phyloP scores from a whole-genome alignment of 2,329 filamentous ascomycete genomes.

The Truncatella angustata region DNA sequence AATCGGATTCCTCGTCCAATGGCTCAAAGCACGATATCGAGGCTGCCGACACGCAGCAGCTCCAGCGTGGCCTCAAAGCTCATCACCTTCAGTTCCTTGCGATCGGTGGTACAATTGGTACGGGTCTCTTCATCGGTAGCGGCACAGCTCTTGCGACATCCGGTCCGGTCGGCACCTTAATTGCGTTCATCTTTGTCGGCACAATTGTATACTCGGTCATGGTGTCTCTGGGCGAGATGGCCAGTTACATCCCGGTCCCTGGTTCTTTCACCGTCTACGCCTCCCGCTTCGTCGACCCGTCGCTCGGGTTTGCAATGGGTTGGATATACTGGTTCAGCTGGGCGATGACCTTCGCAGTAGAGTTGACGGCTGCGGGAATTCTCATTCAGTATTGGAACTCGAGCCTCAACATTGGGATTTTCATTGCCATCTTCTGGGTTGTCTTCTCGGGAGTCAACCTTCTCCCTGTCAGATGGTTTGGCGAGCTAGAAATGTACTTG shows the following conservation, averaged over 20 bases:
- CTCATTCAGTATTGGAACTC: slow-evolving; percentile 75
- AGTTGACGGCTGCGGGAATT: slow-evolving; percentile 69
- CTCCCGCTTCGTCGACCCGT: slow-evolving; percentile 66
- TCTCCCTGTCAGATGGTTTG: slow-evolving; percentile 69
- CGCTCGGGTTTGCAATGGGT: slow-evolving; percentile 73
- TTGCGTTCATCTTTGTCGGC: slow-evolving; percentile 70
- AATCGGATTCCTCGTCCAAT: slow-evolving; percentile 5
- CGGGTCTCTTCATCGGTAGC: slow-evolving; percentile 65
- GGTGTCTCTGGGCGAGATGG: slow-evolving; percentile 69
- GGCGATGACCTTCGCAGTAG: slow-evolving; percentile 70
- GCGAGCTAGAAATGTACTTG: slow-evolving; percentile 78
- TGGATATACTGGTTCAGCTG: slow-evolving; percentile 83
- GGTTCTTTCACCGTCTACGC: slow-evolving; percentile 78
- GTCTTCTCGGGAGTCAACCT: slow-evolving; percentile 69
- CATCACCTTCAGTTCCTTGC: slow-evolving; percentile 36
- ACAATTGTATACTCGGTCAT: slow-evolving; percentile 75
- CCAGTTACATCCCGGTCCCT: slow-evolving; percentile 72
- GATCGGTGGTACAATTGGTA: slow-evolving; percentile 50
- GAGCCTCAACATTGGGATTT: slow-evolving; percentile 64
- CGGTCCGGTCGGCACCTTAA: slow-evolving; percentile 64
- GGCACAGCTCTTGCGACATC: slow-evolving; percentile 60
- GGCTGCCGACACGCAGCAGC: slow-evolving; percentile 27
- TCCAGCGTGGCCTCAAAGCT: slow-evolving; percentile 29
- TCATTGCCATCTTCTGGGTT: slow-evolving; percentile 72
- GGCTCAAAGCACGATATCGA: slow-evolving; percentile 24